Base-by-base conservation (phyloP, 306 rosid genomes). In the Dryas octopetala region DNA sequence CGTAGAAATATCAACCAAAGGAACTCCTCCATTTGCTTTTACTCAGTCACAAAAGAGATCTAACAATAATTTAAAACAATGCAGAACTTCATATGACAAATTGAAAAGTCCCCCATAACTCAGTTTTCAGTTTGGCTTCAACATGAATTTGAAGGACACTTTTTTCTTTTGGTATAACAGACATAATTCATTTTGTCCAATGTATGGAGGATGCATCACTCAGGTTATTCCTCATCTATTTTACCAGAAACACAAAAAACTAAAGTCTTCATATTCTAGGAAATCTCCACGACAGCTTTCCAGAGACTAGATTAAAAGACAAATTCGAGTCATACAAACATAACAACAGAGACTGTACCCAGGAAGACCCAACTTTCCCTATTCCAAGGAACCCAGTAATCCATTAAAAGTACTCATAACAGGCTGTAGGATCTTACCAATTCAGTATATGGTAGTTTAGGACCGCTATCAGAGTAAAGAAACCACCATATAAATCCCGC, bases 401-500 rank as follows among this genome's bases (percentile, higher is more conserved):
- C 38, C 46, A 64, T 43, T 50, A 38, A 40, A 53, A 43, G 70
- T 54, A 66, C 53, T 59, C 51, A 67, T 14, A n/a, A 44, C 10
- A 72, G 67, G 32, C 43, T 26, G 13, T 61, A 64, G 49, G 76
- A 76, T 80, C 87, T 90, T 90, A 94, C 98, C 91, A 95, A 78
- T 82, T 95, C 98, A 49, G 83, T 11, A 68, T 95, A 95, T 50
- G 89, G 96, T 38, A 95, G 84, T 81, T 89, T 89, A 58, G 98
- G 98, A 77, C 98, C 98, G n/a, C 72, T 77, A 52, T 89, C 97
- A 63, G 96, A 84, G 74, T 90, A 95, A 72, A 95, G 79, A 89
- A 90, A 95, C 98, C 98, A 95, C 98, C 98, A 95, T 77, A 95
- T 88, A 70, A 95, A 95, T 70, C 98, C 98, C 11, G 93, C 97